phyloP scores from a whole-genome alignment of 2,329 filamentous ascomycete genomes.

The Ceratocystis smalleyi region DNA sequence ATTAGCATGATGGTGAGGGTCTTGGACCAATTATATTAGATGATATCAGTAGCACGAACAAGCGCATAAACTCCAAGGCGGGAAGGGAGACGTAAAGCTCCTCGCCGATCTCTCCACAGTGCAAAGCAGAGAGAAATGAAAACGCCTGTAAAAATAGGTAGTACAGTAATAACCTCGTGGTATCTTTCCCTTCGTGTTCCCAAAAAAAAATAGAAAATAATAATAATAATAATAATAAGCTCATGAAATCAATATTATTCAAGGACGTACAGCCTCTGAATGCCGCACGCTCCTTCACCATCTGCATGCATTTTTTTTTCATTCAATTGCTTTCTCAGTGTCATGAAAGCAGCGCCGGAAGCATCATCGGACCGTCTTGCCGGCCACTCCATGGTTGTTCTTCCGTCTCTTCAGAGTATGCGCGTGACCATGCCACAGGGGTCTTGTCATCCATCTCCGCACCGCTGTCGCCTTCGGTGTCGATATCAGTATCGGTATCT shows the following conservation, averaged over 20 bases:
- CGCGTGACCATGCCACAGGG: conserved; percentile 19
- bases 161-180: conserved; percentile 4
- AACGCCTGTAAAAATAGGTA: neutral
- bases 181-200: neutral
- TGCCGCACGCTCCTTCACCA: neutral
- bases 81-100: neutral
- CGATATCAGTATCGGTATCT: conserved; percentile 12
- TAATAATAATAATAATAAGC: neutral
- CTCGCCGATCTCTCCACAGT: neutral
- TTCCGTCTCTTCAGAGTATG: neutral
- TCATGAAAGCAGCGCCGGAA: conserved; percentile 3
- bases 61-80: neutral
- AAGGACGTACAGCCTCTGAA: neutral
- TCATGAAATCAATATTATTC: neutral
- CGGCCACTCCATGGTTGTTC: neutral
- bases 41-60: conserved; percentile 1
- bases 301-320: neutral
- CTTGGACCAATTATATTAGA: conserved; percentile 1
- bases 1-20: neutral
- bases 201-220: neutral
- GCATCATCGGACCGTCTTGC: neutral
- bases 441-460: conserved; percentile 28
- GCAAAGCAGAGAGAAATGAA: neutral
- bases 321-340: neutral
- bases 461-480: conserved; percentile 20